Evolutionary conservation across 2,329 filamentous ascomycete species (phyloP).

Genomic region (Elsinoe arachidis): DNA sequence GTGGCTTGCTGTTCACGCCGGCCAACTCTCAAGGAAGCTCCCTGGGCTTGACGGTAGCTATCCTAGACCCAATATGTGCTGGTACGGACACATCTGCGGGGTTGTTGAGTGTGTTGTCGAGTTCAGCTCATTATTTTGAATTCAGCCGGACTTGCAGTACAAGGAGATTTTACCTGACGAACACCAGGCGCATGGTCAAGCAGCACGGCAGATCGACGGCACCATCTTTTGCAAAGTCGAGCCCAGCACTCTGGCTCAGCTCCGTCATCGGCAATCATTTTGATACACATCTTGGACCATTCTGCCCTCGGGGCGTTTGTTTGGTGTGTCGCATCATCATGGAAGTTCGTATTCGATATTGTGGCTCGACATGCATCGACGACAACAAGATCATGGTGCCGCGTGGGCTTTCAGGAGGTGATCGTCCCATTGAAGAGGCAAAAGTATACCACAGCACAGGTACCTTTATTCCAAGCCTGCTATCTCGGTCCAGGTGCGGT

Average conservation of each 20-base stretch:
- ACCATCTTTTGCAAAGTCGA: conserved; percentile 5
- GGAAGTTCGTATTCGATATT: conserved; percentile 2
- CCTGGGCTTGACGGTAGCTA: not conserved
- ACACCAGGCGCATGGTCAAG: conserved; percentile 1
- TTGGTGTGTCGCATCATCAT: not conserved
- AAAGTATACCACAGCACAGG: not conserved
- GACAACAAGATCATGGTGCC: not conserved
- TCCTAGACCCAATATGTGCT: not conserved
- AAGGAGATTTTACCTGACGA: not conserved
- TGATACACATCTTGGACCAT: conserved; percentile 1
- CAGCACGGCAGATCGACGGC: conserved; percentile 10
- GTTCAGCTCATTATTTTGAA: not conserved
- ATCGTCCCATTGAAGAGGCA: not conserved
- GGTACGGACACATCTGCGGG: not conserved
- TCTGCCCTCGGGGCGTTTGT: not conserved
- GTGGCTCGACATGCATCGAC: not conserved
- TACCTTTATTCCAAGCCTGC: conserved; percentile 5
- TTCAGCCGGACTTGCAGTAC: conserved; percentile 1
- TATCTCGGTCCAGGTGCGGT: conserved; percentile 8
- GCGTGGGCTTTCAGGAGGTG: not conserved
- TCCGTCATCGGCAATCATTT: conserved; percentile 7
- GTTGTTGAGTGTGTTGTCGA: not conserved
- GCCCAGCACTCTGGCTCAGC: not conserved
- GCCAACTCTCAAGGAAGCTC: conserved; percentile 1
- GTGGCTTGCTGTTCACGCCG: conserved; percentile 2